Conservation (phyloP, 345 rosid genomes). For the Stellera chamaejasme region DNA sequence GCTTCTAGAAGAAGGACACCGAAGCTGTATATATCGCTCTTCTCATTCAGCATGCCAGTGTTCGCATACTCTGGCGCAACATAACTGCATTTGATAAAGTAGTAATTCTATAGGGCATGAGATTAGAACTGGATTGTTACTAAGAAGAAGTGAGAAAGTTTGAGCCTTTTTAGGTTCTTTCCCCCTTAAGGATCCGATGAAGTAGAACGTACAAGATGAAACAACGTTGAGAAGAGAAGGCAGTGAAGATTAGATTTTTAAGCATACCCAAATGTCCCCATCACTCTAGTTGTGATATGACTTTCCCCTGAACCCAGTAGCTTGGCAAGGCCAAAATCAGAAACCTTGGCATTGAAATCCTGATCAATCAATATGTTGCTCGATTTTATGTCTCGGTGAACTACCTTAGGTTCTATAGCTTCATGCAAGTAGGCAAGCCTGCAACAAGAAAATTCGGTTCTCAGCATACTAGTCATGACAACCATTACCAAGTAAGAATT, state of each 20-base stretch:
- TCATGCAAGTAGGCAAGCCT: conserved; percentile 98
- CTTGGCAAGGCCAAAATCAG: conserved; percentile 98
- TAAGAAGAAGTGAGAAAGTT: no score
- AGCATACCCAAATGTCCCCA: conserved; percentile 97
- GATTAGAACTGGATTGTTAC: no score
- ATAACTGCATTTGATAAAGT: conserved; percentile 45
- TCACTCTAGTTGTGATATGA: conserved; percentile 92
- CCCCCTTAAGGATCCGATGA: not conserved
- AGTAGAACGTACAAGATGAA: conserved; percentile 8
- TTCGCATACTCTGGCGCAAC: conserved; percentile 98
- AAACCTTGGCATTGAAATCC: conserved; percentile 80
- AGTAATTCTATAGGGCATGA: not conserved
- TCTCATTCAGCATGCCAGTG: conserved; percentile 84
- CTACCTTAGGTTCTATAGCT: conserved; percentile 96
- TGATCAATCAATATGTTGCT: conserved; percentile 91
- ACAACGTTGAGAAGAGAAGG: conserved; percentile 5
- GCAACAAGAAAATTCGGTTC: conserved; percentile 14
- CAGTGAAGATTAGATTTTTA: conserved; percentile 6
- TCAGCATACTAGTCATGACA: not conserved
- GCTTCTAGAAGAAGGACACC: conserved; percentile 92
- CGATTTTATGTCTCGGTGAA: conserved; percentile 92
- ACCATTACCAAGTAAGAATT: not conserved
- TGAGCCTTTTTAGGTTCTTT: no score
- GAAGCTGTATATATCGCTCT: conserved; percentile 93
- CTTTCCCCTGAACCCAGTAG: conserved; percentile 84